Base-by-base conservation (phyloP, 805 yeast species). In the Metschnikowia sp. region DNA sequence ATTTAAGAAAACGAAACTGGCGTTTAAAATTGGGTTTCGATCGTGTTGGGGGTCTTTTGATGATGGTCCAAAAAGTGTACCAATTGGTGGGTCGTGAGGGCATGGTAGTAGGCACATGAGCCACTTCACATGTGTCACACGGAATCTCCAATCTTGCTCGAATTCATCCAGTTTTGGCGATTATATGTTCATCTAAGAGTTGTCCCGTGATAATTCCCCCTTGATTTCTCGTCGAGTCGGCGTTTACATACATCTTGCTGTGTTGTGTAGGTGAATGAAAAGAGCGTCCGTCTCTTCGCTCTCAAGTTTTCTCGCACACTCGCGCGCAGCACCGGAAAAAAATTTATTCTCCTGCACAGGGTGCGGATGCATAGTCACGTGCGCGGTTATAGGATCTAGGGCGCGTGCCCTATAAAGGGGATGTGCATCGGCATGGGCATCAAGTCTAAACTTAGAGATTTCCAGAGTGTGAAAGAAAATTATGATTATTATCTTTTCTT, bases 201-300 rank as follows among this genome's bases (percentile, higher is more conserved):
- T 8, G 12, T 40, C 26, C 26, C 15, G n/a, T 40, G 43, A 15
- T 13, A 12, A 10, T 22, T 10, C 3, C 26, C 26, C 26, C 6
- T 22, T 0, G 4, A 22, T 22, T 22, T 22, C 26, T 5, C 26
- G 26, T 22, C 26, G 26, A 22, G 26, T 22, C 26, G 36, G 36
- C 36, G 32, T 28, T 32, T 48, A 54, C 58, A 55, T 55, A 55
- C 58, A 55, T 55, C 45, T 49, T 55, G 58, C 56, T 53, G 54
- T 54, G 55, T 43, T 50, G 49, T 50, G 50, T 44, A 48, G 51
- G 56, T 55, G 39, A 44, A 45, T 31, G 40, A 39, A 42, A 53
- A 55, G 40, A 39, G 39, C 33, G 28, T 40, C 36, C 13, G 43
- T 40, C 40, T 36, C 48, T 48, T 45, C 46, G 39, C 50, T 35